Evolutionary conservation across 306 rosid species (phyloP).

Genomic region (Cicer yamashitae): DNA sequence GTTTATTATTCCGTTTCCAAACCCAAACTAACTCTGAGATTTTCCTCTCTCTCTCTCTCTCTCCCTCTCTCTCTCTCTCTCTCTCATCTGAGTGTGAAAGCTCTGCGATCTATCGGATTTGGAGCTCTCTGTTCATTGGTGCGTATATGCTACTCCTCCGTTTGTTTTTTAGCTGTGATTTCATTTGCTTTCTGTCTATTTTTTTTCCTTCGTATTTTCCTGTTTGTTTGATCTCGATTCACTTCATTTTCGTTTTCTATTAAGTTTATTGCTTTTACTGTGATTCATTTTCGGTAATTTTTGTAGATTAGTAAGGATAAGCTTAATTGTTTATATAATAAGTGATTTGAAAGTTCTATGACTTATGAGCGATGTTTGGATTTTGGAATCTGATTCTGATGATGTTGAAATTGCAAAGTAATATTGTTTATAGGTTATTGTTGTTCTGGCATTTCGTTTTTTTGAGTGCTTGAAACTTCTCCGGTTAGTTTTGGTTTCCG

Average conservation of each 20-base stretch:
- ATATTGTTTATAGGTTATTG: not conserved
- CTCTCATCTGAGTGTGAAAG: not conserved
- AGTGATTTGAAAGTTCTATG: conserved; percentile 19
- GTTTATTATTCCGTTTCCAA: not conserved
- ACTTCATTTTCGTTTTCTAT: not conserved
- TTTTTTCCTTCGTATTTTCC: not conserved
- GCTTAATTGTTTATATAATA: not conserved
- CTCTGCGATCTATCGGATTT: not conserved
- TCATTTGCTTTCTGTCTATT: not conserved
- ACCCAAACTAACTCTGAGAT: not conserved
- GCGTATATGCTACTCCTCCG: not conserved
- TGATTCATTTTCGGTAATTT: not conserved
- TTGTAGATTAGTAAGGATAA: conserved; percentile 8
- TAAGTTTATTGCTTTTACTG: not conserved
- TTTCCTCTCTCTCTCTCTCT: not conserved
- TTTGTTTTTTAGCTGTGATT: too few species aligned
- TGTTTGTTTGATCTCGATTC: conserved; percentile 10
- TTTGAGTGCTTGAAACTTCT: conserved; percentile 19
- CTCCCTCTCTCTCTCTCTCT: not conserved
- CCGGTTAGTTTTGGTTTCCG: not conserved
- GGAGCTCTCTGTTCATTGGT: conserved; percentile 11
- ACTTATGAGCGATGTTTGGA: not conserved
- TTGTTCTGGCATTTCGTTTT: not conserved
- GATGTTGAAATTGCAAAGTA: conserved; percentile 6
- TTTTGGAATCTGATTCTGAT: conserved; percentile 20